Evolutionary conservation across 768 basidiomycete genomes (phyloP).

Genomic region (Tubosaeta brunneosetosa): DNA sequence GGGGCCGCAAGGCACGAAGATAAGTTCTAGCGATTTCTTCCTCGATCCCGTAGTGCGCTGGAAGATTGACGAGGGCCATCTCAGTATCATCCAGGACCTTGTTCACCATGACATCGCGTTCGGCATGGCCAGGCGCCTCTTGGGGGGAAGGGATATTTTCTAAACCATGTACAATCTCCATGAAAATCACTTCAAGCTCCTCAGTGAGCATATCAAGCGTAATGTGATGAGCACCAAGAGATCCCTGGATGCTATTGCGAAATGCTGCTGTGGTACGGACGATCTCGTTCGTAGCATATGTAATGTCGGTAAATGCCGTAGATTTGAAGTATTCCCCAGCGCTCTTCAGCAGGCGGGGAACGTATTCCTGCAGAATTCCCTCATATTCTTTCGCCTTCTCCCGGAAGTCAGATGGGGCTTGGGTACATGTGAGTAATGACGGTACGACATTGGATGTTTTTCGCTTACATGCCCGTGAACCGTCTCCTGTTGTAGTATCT

Average conservation of each 20-base stretch:
- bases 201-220: conserved; percentile 3
- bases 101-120: conserved; percentile 4
- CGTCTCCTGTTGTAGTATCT: too few species aligned
- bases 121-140: conserved; percentile 2
- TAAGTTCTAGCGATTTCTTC: conserved; percentile 3
- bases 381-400: conserved; percentile 4
- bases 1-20: conserved; percentile 3
- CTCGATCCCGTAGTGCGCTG: conserved; percentile 1
- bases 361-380: background rate
- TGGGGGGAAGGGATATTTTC: background rate
- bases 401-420: conserved; percentile 10
- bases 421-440: too few species aligned
- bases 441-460: too few species aligned
- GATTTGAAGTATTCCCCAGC: conserved; percentile 4
- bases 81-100: conserved; percentile 3
- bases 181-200: conserved; percentile 13
- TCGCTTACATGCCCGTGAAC: too few species aligned
- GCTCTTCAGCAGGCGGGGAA: conserved; percentile 3
- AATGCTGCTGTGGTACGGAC: conserved; percentile 10
- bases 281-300: conserved; percentile 4
- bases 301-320: conserved; percentile 3
- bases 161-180: conserved; percentile 1
- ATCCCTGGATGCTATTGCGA: conserved; percentile 6
- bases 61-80: conserved; percentile 2
- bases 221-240: conserved; percentile 4